These are phyloP conservation scores for Xylariaceae sp. DNA, from an alignment of 2,329 filamentous ascomycete genomes.

Conservation along the genomic window DNA sequence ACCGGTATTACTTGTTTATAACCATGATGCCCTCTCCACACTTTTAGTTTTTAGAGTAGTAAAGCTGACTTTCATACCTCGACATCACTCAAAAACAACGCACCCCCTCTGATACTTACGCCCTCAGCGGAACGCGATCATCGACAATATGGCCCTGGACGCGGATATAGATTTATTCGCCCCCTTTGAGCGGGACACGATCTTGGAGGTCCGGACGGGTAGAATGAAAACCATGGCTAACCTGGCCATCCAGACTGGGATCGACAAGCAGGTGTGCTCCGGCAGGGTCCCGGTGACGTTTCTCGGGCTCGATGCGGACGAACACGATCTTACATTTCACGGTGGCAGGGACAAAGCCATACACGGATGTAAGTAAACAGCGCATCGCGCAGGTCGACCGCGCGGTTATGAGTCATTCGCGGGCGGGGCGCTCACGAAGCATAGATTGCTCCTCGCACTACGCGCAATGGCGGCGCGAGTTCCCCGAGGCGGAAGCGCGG, in stretches of 20 bases:
- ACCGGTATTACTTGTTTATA: too few relatives aligned
- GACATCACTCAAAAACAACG: too few relatives aligned
- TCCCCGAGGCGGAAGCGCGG: conserved; percentile 46
- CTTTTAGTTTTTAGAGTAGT: too few relatives aligned
- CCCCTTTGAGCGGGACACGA: conserved; percentile 44
- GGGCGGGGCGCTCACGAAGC: background rate
- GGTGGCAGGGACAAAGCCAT: conserved; percentile 62
- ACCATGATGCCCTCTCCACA: too few relatives aligned
- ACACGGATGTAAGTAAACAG: conserved; percentile 45
- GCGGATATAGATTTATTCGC: conserved; percentile 29
- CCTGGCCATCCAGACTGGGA: conserved; percentile 51
- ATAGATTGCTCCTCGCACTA: conserved; percentile 60
- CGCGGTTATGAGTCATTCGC: too few relatives aligned
- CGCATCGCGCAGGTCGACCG: too few relatives aligned
- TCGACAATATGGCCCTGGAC: conserved; percentile 23
- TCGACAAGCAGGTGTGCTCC: conserved; percentile 47
- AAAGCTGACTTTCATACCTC: too few relatives aligned
- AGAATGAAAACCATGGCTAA: conserved; percentile 53
- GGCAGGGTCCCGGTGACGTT: conserved; percentile 44
- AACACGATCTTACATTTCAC: conserved; percentile 59
- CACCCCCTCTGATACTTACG: too few relatives aligned
- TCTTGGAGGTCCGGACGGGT: conserved; percentile 55
- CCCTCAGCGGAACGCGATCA: background rate
- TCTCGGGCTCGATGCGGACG: conserved; percentile 54
- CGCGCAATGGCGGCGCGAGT: conserved; percentile 48